These are phyloP conservation scores for Pseudozyma thailandica DNA, from an alignment of 1,284 basidiomycete species.

Conservation along the genomic window DNA sequence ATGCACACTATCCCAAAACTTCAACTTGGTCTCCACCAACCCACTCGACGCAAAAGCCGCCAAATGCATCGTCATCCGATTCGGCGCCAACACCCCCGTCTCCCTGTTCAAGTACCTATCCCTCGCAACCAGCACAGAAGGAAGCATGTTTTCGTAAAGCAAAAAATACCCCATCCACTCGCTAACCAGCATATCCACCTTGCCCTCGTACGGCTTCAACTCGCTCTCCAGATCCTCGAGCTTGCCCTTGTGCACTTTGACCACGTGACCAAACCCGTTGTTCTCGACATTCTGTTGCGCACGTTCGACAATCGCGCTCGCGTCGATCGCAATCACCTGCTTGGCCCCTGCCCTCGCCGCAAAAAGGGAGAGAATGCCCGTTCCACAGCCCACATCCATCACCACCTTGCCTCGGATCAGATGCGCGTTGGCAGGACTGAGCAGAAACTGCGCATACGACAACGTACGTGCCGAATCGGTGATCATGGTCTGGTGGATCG, in stretches of 20 bases:
- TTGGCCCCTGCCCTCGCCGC: conserved; percentile 91
- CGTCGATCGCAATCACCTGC: conserved; percentile 92
- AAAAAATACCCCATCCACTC: conserved; percentile 85
- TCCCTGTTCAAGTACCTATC: conserved; percentile 79
- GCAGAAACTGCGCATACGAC: conserved; percentile 89
- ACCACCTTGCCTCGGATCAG: conserved; percentile 87
- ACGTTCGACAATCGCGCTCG: conserved; percentile 84
- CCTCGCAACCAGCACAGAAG: conserved; percentile 87
- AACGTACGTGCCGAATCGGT: conserved; percentile 89
- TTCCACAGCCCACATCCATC: conserved; percentile 82
- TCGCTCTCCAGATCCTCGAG: conserved; percentile 81
- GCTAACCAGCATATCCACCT: conserved; percentile 92
- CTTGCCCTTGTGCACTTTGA: conserved; percentile 85
- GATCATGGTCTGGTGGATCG: conserved; percentile 75
- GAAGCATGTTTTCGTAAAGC: conserved; percentile 96
- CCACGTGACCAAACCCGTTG: conserved; percentile 80
- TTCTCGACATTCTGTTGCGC: conserved; percentile 82
- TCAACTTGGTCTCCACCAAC: conserved; percentile 82
- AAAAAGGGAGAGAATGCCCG: conserved; percentile 84
- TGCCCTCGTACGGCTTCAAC: conserved; percentile 74
- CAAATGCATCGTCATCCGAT: conserved; percentile 86
- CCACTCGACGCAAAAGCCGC: conserved; percentile 78
- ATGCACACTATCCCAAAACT: conserved; percentile 91
- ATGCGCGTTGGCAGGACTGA: conserved; percentile 77
- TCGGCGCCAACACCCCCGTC: conserved; percentile 87